These are phyloP conservation scores for Xerocomus amazonicus DNA, from an alignment of 1,284 basidiomycete species.

Conservation along the genomic window DNA sequence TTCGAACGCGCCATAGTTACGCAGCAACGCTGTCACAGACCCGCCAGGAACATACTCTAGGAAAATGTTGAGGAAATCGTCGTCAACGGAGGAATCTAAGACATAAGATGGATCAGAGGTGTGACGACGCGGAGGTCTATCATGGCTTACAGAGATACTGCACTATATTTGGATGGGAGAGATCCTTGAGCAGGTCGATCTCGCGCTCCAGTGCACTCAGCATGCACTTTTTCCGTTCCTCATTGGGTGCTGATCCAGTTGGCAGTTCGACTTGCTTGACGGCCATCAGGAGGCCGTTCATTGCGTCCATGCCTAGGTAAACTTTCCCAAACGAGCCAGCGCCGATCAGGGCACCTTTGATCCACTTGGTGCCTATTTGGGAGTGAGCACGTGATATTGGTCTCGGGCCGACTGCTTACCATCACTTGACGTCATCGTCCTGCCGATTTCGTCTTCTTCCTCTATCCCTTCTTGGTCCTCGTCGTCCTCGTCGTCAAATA, in stretches of 20 bases:
- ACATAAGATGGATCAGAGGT: background rate
- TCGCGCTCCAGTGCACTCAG: conserved; percentile 92
- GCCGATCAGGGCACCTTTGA: conserved; percentile 97
- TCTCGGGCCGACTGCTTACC: conserved; percentile 40
- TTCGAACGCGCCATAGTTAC: conserved; percentile 96
- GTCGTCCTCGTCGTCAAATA: conserved; percentile 43
- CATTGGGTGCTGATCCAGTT: conserved; percentile 80
- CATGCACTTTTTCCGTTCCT: conserved; percentile 95
- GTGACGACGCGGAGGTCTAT: background rate
- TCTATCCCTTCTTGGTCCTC: conserved; percentile 42
- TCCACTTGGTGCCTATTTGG: conserved; percentile 84
- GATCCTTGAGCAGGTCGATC: conserved; percentile 91
- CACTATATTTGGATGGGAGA: conserved; percentile 97
- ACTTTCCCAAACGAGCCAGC: conserved; percentile 95
- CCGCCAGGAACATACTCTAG: conserved; percentile 98
- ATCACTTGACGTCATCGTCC: conserved; percentile 60
- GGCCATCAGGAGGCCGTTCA: conserved; percentile 93
- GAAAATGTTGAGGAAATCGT: conserved; percentile 94
- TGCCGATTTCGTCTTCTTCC: conserved; percentile 53
- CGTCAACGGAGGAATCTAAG: conserved; percentile 89
- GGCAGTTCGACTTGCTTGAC: conserved; percentile 99
- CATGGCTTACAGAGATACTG: conserved; percentile 84
- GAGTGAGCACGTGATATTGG: conserved; percentile 7
- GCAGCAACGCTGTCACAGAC: conserved; percentile 88
- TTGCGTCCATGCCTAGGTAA: conserved; percentile 96